These are phyloP conservation scores for Collybiopsis confluens DNA, from an alignment of 768 basidiomycete species.

Conservation along the genomic window DNA sequence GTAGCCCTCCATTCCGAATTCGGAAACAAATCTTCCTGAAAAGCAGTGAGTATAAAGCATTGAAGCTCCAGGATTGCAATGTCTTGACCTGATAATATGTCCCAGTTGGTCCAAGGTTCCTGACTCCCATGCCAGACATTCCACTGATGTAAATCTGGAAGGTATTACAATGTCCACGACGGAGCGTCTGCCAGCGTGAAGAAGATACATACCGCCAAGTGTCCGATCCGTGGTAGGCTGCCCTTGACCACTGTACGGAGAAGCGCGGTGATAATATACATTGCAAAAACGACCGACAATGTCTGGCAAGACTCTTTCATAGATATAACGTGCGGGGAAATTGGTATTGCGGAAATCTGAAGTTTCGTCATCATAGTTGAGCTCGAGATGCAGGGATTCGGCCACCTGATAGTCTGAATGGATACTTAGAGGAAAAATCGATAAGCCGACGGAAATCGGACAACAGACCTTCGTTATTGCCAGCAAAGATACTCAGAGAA, in stretches of 20 bases:
- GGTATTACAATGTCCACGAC: not conserved
- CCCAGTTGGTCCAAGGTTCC: slow-evolving; percentile 87
- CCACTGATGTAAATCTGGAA: slow-evolving; percentile 84
- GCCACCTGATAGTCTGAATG: slow-evolving; percentile 92
- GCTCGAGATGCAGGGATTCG: slow-evolving; percentile 69
- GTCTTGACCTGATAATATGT: slow-evolving; percentile 62
- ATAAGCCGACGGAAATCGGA: not conserved
- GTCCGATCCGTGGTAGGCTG: slow-evolving; percentile 67
- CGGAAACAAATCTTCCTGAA: slow-evolving; percentile 74
- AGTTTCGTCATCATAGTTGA: slow-evolving; percentile 82
- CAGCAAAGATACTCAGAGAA: slow-evolving; percentile 79
- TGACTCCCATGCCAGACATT: slow-evolving; percentile 17
- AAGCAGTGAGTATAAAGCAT: not conserved
- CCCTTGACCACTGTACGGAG: slow-evolving; percentile 83
- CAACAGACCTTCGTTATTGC: slow-evolving; percentile 7
- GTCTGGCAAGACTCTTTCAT: slow-evolving; percentile 78
- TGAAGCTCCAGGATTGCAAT: not conserved
- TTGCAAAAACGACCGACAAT: slow-evolving; percentile 62
- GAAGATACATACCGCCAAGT: slow-evolving; percentile 40
- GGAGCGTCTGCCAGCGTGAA: not conserved
- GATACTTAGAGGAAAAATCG: slow-evolving; percentile 61
- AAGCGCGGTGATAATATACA: slow-evolving; percentile 79
- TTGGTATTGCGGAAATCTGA: slow-evolving; percentile 82
- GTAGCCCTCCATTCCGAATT: slow-evolving; percentile 92
- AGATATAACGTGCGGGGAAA: slow-evolving; percentile 88